Percentiles rank a stretch among this genome's conserved stretches.
These are phyloP conservation scores for Pelargonium myrrhifolium DNA, from an alignment of 441 rosid genomes.

Conservation along the genomic window DNA sequence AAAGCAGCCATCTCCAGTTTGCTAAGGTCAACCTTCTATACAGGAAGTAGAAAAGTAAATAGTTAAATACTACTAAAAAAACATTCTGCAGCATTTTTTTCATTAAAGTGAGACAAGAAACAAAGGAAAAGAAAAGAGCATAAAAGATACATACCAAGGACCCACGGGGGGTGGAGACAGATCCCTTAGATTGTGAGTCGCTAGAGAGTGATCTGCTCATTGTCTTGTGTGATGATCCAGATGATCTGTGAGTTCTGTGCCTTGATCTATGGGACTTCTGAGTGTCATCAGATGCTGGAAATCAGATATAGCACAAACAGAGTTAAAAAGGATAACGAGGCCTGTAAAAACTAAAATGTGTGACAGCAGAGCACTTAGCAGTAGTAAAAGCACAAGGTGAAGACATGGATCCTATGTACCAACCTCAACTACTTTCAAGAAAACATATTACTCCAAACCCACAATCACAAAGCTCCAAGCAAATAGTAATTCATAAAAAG, in stretches of 20 bases:
- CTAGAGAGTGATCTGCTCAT: constrained; percentile 66
- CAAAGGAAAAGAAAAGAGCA: not conserved
- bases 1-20: constrained; percentile 85
- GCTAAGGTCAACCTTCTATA: constrained; percentile 81
- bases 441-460: constrained; percentile 15
- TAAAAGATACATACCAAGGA: constrained; percentile 38
- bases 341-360: constrained; percentile 26
- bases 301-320: constrained; percentile 22
- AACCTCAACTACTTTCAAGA: constrained; percentile 31
- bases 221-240: constrained; percentile 65
- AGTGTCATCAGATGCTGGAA: constrained; percentile 77
- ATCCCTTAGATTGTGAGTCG: constrained; percentile 73
- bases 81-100: not conserved
- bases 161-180: constrained; percentile 49
- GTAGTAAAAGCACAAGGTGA: constrained; percentile 51
- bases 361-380: constrained; percentile 34
- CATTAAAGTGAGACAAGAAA: not conserved
- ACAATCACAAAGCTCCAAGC: constrained; percentile 11
- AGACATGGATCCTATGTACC: constrained; percentile 61
- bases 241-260: constrained; percentile 62
- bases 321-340: constrained; percentile 31
- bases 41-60: constrained; percentile 4
- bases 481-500: constrained; percentile 11
- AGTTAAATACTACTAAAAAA: not conserved
- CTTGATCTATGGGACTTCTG: constrained; percentile 80